Evolutionary conservation across 768 basidiomycete species (phyloP), one percentile per base, ranked within the genome.

Genomic region (Russula olivacea): DNA sequence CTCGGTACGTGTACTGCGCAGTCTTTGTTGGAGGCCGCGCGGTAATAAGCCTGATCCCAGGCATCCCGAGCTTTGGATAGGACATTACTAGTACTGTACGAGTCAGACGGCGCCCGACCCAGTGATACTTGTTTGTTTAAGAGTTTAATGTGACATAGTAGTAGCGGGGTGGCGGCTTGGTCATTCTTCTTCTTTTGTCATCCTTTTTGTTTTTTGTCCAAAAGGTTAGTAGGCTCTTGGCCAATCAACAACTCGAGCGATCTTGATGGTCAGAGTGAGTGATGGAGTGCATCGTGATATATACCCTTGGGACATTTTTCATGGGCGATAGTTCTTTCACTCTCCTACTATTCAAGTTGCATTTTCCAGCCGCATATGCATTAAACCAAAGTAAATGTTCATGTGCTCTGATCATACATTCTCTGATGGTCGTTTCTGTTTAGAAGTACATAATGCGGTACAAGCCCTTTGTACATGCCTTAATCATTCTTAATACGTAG

Each of bases 91-190:
- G 61, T 62, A 7, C 28, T 2, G 2, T 28, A 28, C 2, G 2
- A 34, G 51, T 10, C 38, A 25, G 23, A 52, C 55, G 59, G 56
- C 54, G 54, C 63, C 58, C 58, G 28, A 36, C 32, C 53, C 47
- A 49, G 53, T n/a, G 21, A 23, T 47, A 21, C 45, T 21, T 21
- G 10, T 25, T 51, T 55, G 63, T 49, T 40, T 51, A 40, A 56
- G 54, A 45, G 59, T 50, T 60, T 59, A 59, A 55, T 64, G 53
- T 59, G 56, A 63, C 28, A 19, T 60, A 32, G 50, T 60, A 32
- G 50, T 43, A 40, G 48, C 23, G 9, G 43, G 48, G 19, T n/a
- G n/a, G 19, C 10, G 41, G 48, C 52, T 43, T 41, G 63, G 23
- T 45, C 23, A 28, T 38, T 51, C 30, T 40, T 36, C 17, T 40